Conservation (phyloP, 2,329 filamentous ascomycete genomes). For the Exophiala sp. region DNA sequence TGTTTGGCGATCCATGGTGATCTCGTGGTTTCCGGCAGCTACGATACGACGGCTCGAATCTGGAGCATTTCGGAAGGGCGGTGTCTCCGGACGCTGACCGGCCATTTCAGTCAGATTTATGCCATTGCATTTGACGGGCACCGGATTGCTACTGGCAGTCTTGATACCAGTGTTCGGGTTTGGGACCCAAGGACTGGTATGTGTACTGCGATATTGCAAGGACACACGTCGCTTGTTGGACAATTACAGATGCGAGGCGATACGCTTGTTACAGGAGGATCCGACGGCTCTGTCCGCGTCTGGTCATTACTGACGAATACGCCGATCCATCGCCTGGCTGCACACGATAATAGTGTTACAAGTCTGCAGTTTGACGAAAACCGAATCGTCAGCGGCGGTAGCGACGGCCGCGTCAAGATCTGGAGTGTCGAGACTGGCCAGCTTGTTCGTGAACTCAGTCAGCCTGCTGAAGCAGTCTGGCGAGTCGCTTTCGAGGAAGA, state of each 20-base stretch:
- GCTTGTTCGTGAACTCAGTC: conserved; percentile 84
- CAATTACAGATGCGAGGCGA: conserved; percentile 94
- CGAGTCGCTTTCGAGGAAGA: conserved; percentile 97
- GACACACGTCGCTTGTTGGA: conserved; percentile 93
- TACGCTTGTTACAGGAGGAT: conserved; percentile 91
- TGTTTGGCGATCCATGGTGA: conserved; percentile 96
- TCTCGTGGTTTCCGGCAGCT: conserved; percentile 95
- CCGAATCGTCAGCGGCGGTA: conserved; percentile 90
- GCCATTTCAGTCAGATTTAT: conserved; percentile 98
- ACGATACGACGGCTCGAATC: conserved; percentile 93
- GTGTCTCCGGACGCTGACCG: conserved; percentile 82
- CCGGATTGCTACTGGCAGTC: conserved; percentile 87
- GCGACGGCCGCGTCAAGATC: conserved; percentile 95
- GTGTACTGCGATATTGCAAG: conserved; percentile 88
- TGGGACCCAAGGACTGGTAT: conserved; percentile 89
- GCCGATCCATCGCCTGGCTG: conserved; percentile 88
- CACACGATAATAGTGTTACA: conserved; percentile 97
- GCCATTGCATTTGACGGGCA: conserved; percentile 95
- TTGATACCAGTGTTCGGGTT: conserved; percentile 94
- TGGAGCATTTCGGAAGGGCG: conserved; percentile 97
- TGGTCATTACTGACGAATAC: conserved; percentile 91
- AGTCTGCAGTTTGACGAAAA: conserved; percentile 96
- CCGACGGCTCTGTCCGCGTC: conserved; percentile 90
- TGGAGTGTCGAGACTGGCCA: conserved; percentile 94
- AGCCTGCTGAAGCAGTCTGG: conserved; percentile 93